Evolutionary conservation across 768 basidiomycete genomes (phyloP).

Genomic region (Clavaria fumosa): DNA sequence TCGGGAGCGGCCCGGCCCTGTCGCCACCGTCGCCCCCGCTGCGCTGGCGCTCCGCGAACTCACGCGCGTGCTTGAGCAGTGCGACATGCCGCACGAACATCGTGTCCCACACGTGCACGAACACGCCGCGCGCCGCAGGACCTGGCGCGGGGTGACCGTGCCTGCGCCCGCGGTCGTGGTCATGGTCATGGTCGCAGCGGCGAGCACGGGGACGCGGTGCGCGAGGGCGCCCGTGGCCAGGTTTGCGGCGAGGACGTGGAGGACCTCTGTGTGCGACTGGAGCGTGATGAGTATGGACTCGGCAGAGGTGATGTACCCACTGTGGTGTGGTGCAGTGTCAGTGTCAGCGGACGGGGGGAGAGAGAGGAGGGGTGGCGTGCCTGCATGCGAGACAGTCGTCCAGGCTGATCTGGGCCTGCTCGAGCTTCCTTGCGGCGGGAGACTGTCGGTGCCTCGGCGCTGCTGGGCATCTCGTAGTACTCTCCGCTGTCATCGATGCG

Average conservation of each 20-base stretch:
- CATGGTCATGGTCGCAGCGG: conserved; percentile 80
- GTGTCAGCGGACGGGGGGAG: background rate
- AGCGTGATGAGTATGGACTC: conserved; percentile 94
- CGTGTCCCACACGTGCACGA: conserved; percentile 81
- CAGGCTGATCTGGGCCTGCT: conserved; percentile 89
- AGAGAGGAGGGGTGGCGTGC: conserved; percentile 29
- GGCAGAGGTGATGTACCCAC: conserved; percentile 96
- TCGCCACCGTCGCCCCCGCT: conserved; percentile 12
- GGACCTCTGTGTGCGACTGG: conserved; percentile 88
- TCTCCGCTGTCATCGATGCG: conserved; percentile 69
- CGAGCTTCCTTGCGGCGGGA: conserved; percentile 41
- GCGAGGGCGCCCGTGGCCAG: conserved; percentile 16
- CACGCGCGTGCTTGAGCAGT: conserved; percentile 63
- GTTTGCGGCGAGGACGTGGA: conserved; percentile 57
- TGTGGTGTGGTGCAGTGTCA: conserved; percentile 15
- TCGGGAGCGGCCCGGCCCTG: conserved; percentile 66
- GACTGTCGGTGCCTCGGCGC: conserved; percentile 27
- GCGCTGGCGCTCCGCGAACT: conserved; percentile 61
- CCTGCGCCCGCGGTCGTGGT: conserved; percentile 61
- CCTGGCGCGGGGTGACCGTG: conserved; percentile 34
- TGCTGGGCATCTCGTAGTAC: conserved; percentile 93
- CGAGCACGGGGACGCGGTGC: conserved; percentile 53
- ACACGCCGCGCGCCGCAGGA: conserved; percentile 57
- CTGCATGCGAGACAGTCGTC: conserved; percentile 98
- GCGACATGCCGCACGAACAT: conserved; percentile 87